Percentiles rank a stretch among this genome's conserved stretches.
phyloP scores from a whole-genome alignment of 805 yeast genomes.

The Ogataea ramenticola region DNA sequence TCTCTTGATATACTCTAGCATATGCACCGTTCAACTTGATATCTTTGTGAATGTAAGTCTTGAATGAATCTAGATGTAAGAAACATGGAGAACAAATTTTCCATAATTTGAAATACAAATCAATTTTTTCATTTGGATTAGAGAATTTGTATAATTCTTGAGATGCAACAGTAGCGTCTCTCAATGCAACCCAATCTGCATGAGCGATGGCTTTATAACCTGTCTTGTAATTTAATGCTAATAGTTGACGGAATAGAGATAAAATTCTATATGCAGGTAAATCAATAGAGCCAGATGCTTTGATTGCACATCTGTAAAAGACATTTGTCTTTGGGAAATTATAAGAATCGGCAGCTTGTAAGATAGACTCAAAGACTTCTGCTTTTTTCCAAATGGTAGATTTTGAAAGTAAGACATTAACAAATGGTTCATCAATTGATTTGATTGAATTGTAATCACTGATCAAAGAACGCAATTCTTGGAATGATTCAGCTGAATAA shows the following conservation, averaged over 20 bases:
- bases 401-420: constrained; percentile 67
- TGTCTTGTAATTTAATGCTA: constrained; percentile 38
- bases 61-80: constrained; percentile 39
- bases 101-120: constrained; percentile 48
- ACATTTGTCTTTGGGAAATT: constrained; percentile 58
- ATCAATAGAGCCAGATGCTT: constrained; percentile 61
- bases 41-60: constrained; percentile 37
- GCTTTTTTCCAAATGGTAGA: constrained; percentile 62
- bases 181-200: constrained; percentile 80
- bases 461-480: constrained; percentile 49
- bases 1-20: constrained; percentile 30
- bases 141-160: constrained; percentile 22
- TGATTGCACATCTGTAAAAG: constrained; percentile 63
- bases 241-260: constrained; percentile 22
- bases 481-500: constrained; percentile 47
- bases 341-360: constrained; percentile 51
- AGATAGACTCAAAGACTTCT: constrained; percentile 55
- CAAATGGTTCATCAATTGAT: constrained; percentile 70
- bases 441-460: constrained; percentile 47
- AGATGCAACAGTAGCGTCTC: constrained; percentile 64
- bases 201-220: constrained; percentile 62
- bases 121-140: constrained; percentile 36
- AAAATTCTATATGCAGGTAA: constrained; percentile 48
- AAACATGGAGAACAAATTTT: constrained; percentile 41
- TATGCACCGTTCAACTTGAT: constrained; percentile 34